phyloP scores from a whole-genome alignment of 306 rosid species.

The Castanea crenata region DNA sequence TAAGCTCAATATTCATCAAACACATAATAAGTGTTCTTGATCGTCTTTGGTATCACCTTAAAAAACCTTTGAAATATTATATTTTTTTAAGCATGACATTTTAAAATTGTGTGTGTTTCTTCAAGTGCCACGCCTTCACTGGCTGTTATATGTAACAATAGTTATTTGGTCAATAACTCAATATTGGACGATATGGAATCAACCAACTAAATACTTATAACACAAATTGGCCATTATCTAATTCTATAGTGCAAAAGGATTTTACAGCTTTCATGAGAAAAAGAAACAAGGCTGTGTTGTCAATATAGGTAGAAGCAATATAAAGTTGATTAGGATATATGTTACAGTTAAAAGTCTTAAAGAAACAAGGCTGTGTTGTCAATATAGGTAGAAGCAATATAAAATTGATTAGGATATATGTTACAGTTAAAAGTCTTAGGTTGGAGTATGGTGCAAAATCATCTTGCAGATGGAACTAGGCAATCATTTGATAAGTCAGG shows the following conservation, averaged over 20 bases:
- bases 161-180: no score
- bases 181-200: neutral
- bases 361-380: neutral
- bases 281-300: neutral
- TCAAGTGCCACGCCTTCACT: no score
- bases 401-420: neutral
- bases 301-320: conserved; percentile 10
- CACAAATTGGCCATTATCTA: neutral
- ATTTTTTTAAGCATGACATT: no score
- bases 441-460: conserved; percentile 2
- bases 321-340: neutral
- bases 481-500: conserved; percentile 65
- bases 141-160: no score
- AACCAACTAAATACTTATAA: neutral
- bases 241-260: conserved; percentile 4
- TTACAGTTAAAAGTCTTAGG: neutral
- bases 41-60: no score
- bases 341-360: neutral
- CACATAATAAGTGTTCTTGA: no score
- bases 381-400: conserved; percentile 8
- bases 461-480: conserved; percentile 80
- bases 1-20: no score
- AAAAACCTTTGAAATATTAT: no score
- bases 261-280: neutral
- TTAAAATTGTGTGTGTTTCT: no score